Evolutionary conservation across 345 rosid genomes (phyloP).

Genomic region (Moringa oleifera): DNA sequence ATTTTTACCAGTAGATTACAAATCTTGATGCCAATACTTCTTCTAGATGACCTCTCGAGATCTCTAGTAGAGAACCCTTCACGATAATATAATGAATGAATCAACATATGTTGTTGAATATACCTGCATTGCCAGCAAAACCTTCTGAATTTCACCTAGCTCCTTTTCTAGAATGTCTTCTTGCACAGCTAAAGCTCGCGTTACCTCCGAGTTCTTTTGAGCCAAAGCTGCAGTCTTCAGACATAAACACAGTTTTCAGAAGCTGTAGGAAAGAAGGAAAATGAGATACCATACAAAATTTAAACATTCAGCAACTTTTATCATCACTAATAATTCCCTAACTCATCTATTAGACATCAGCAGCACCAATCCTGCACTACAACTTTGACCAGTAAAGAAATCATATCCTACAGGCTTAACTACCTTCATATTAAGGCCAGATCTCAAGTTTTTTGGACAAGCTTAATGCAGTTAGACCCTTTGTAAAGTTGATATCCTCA

Average conservation of each 20-base stretch:
- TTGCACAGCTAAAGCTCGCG: constrained; percentile 73
- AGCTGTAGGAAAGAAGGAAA: no score
- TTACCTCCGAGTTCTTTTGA: constrained; percentile 89
- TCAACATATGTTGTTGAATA: background rate
- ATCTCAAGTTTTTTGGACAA: background rate
- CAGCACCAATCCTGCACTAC: background rate
- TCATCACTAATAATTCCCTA: background rate
- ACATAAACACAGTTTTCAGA: background rate
- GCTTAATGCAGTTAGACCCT: no score
- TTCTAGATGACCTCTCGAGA: background rate
- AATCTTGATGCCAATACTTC: no score
- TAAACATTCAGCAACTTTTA: background rate
- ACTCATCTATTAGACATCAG: background rate
- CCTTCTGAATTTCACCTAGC: constrained; percentile 87
- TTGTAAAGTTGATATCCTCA: no score
- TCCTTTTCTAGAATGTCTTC: constrained; percentile 85
- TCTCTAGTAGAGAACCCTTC: background rate
- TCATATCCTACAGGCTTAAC: background rate
- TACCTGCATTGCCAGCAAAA: constrained; percentile 96
- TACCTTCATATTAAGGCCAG: background rate
- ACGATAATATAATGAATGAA: no score
- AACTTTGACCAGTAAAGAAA: background rate
- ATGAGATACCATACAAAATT: no score
- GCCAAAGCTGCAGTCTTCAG: constrained; percentile 90
- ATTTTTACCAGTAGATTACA: no score